A percentile compares a stretch with the other conserved stretches of the same genome.
phyloP scores from a whole-genome alignment of 2,329 filamentous ascomycete genomes.

The Capronia epimyces region DNA sequence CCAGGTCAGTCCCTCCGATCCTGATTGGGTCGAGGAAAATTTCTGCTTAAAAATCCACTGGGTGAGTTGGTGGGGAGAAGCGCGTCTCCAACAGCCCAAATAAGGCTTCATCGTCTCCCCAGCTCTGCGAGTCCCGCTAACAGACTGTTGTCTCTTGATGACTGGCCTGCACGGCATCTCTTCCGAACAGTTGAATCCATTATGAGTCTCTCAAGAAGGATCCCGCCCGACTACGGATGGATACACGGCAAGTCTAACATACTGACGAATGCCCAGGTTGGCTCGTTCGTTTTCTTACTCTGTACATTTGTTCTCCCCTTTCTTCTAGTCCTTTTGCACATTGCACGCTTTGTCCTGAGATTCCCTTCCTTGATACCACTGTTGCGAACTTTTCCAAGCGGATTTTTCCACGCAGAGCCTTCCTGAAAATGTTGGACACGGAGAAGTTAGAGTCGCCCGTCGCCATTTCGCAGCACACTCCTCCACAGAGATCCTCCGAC shows the following conservation, averaged over 20 bases:
- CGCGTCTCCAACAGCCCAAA: no score
- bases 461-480: slow-evolving; percentile 8
- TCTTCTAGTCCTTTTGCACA: not conserved
- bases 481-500: slow-evolving; percentile 12
- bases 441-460: slow-evolving; percentile 17
- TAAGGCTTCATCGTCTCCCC: not conserved
- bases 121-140: slow-evolving; percentile 1
- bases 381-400: not conserved
- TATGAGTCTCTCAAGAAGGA: not conserved
- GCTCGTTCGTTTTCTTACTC: not conserved
- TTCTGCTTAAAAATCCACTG: no score
- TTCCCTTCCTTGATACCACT: not conserved
- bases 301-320: not conserved
- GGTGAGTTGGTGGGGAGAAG: no score
- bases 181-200: slow-evolving; percentile 8
- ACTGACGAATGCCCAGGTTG: not conserved
- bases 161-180: slow-evolving; percentile 23
- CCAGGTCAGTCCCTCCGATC: no score
- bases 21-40: no score
- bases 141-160: slow-evolving; percentile 7
- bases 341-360: not conserved
- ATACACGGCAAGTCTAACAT: not conserved
- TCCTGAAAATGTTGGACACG: slow-evolving; percentile 12
- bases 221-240: not conserved
- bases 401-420: not conserved